phyloP scores from a whole-genome alignment of 2,329 filamentous ascomycete species.

The Pseudophaeomoniella oleicola region DNA sequence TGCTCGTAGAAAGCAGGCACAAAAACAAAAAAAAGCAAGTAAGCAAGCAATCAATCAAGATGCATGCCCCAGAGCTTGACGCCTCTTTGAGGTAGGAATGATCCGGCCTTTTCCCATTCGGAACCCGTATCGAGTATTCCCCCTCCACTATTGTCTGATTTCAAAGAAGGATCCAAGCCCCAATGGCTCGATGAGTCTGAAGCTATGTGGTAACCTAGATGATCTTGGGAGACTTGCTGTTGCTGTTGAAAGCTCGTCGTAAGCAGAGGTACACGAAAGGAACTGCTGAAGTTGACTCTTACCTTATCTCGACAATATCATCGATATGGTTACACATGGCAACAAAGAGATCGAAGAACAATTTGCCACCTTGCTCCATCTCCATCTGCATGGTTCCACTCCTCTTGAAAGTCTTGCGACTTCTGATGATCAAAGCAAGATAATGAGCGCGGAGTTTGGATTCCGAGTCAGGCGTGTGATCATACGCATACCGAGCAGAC shows the following conservation, averaged over 20 bases:
- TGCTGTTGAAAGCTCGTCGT: conserved; percentile 19
- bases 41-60: conserved; percentile 9
- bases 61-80: conserved; percentile 9
- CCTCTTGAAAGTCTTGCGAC: conserved; percentile 93
- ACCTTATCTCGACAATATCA: conserved; percentile 80
- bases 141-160: conserved; percentile 19
- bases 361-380: conserved; percentile 87
- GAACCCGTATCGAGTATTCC: conserved; percentile 13
- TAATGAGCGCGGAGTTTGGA: conserved; percentile 90
- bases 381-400: conserved; percentile 98
- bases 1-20: too few species aligned
- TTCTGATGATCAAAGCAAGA: conserved; percentile 91
- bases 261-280: conserved; percentile 5
- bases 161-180: conserved; percentile 14
- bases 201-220: conserved; percentile 28
- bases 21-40: neutral
- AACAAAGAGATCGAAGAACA: conserved; percentile 97
- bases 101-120: conserved; percentile 18
- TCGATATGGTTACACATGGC: conserved; percentile 97
- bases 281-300: conserved; percentile 34
- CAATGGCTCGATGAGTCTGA: conserved; percentile 13
- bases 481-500: conserved; percentile 88
- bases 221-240: conserved; percentile 37
- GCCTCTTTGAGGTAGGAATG: conserved; percentile 18
- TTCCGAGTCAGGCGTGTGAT: conserved; percentile 85